Evolutionary conservation across 306 rosid species (phyloP), one percentile per base, ranked within the genome.

Genomic region (Styphnolobium japonicum): DNA sequence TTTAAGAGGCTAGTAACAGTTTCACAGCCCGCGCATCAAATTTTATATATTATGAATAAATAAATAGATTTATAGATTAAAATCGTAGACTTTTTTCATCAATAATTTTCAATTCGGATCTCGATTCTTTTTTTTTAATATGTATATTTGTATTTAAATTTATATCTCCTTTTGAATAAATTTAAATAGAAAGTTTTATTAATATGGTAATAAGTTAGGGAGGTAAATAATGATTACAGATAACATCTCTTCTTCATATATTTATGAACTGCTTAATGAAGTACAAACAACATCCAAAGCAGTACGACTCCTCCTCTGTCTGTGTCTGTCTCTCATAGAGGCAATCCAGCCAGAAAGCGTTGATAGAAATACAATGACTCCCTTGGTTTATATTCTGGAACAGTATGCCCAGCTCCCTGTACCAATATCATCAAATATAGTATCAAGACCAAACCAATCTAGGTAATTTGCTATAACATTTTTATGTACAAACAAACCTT

Each of bases 361-460:
- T 80, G 62, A 65, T 86, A 93, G 14, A 93, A 77, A 74, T 91
- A 75, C 15, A 91, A 76, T 16, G 96, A 81, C 83, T 93, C 96
- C 22, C 15, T 51, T 0, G 97, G 96, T 65, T 91, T 93, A 84
- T 93, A 91, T 70, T 93, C 96, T 11, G 97, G 94, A 66, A 93
- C 97, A 0, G 97, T 88, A 45, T 93, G 96, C 58, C 97, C 97
- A 36, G 97, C 58, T 61, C 97, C 96, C 96, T 93, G 86, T 63
- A 83, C 3, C 80, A 73, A 67, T 40, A 3, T 81, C 63, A 56
- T 36, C 78, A 84, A 43, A 25, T 21, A 48, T 21, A 48, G 36
- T 37, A 33, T 48, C 27, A 75, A 68, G 9, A 69, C 0, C 10
- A 69, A 16, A 63, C 4, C 0, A 81, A 39, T 11, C 14, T 45